Base-by-base conservation (phyloP, 768 basidiomycete genomes). In the Calocybe indica region DNA sequence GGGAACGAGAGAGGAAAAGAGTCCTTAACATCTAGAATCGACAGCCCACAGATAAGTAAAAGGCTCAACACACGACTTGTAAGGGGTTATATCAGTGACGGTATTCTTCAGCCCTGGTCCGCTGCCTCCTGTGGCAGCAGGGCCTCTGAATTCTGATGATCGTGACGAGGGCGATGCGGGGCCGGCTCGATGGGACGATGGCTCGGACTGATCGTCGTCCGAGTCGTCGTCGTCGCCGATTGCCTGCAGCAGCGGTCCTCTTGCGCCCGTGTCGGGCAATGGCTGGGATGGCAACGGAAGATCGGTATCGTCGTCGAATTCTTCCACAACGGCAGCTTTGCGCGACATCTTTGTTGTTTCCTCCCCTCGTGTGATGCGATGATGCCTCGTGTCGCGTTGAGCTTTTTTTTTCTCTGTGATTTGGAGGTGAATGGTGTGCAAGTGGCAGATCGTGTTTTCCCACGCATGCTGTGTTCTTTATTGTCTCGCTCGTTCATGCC, bases 251-350 rank as follows among this genome's bases (percentile, higher is more conserved):
- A 96, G 74, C 1, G 92, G 83, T 1, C 92, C 92, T 36, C 72
- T 78, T 1, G 75, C 49, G 48, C 86, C 85, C 5, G 80, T 76
- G 55, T 83, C 79, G 6, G 82, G 83, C 0, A 94, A 68, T 0
- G 82, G 70, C 10, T 71, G 74, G 31, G 71, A 70, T 3, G 92
- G 92, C 14, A 94, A 73, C 0, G 91, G 88, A 11, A 94, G 78
- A 61, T 95, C 92, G 9, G 89, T 91, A 59, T 95, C 92, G 70
- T 96, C 93, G 78, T 95, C 91, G 59, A 94, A 95, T 59, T 90
- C 90, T 59, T 83, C 82, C 51, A 81, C 74, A 52, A 82, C 72
- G 52, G 80, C 82, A 59, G 80, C 69, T 62, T 82, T 74, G 55
- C 84, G 84, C 53, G 84, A 80, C 87, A 89, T 89, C 49, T 50